These are phyloP conservation scores for Colletotrichum lupini DNA, from an alignment of 2,329 filamentous ascomycete genomes.

Conservation along the genomic window DNA sequence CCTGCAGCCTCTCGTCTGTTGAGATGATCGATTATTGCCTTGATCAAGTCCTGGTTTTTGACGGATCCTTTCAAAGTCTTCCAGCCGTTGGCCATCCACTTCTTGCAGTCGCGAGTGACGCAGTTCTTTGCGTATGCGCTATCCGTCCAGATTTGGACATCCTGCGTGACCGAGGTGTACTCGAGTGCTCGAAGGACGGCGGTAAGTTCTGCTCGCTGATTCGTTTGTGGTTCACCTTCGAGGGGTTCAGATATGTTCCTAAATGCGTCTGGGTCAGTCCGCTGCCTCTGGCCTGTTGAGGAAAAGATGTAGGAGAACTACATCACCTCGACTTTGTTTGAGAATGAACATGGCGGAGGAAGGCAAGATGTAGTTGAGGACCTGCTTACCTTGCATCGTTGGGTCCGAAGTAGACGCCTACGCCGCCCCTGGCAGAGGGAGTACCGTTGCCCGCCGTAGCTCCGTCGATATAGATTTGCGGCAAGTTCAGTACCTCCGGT, in stretches of 20 bases:
- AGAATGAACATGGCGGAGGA: neutral
- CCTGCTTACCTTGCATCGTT: slow-evolving; percentile 62
- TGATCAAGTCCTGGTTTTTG: slow-evolving; percentile 87
- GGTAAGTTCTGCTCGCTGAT: slow-evolving; percentile 94
- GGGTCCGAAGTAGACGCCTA: slow-evolving; percentile 73
- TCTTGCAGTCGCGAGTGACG: slow-evolving; percentile 76
- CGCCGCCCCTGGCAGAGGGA: slow-evolving; percentile 64
- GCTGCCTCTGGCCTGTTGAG: neutral
- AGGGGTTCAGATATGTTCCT: slow-evolving; percentile 81
- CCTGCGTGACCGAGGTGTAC: slow-evolving; percentile 73
- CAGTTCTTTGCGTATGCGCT: slow-evolving; percentile 93
- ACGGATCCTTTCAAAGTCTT: slow-evolving; percentile 79
- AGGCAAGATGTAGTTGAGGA: slow-evolving; percentile 9
- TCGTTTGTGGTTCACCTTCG: slow-evolving; percentile 81
- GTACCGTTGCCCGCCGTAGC: slow-evolving; percentile 70
- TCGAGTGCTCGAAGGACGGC: slow-evolving; percentile 88
- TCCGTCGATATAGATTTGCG: slow-evolving; percentile 71
- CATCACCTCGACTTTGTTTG: neutral
- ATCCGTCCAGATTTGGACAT: slow-evolving; percentile 86
- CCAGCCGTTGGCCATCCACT: slow-evolving; percentile 84
- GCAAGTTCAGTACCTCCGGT: slow-evolving; percentile 44
- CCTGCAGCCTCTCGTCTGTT: slow-evolving; percentile 72
- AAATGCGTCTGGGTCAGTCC: slow-evolving; percentile 34
- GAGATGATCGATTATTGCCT: slow-evolving; percentile 63
- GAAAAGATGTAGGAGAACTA: neutral